phyloP scores from a whole-genome alignment of 208 protist species.

The Crithidia bombi region DNA sequence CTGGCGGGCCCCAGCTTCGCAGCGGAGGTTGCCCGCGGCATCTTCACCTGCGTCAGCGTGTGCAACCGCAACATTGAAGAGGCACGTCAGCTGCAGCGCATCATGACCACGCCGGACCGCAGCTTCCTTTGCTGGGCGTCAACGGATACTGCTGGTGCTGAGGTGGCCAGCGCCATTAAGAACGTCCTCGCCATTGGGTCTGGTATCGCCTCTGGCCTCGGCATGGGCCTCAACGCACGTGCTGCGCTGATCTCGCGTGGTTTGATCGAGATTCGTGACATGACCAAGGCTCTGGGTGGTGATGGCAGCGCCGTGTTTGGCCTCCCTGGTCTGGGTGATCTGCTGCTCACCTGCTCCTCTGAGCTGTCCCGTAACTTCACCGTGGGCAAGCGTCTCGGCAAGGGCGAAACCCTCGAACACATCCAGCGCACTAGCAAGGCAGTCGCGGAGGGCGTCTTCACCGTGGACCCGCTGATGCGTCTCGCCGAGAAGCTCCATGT shows the following conservation, averaged over 20 bases:
- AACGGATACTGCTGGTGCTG: slow-evolving; percentile 83
- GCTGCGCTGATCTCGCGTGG: slow-evolving; percentile 80
- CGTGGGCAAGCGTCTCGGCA: slow-evolving; percentile 77
- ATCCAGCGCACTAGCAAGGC: slow-evolving; percentile 64
- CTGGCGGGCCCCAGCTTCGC: slow-evolving; percentile 89
- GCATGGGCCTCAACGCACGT: slow-evolving; percentile 75
- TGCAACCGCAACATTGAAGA: neutral
- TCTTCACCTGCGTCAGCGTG: slow-evolving; percentile 53
- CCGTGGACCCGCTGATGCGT: slow-evolving; percentile 64
- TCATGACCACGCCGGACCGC: slow-evolving; percentile 69
- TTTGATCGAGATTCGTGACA: slow-evolving; percentile 84
- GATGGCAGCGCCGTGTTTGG: slow-evolving; percentile 82
- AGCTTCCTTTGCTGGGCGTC: slow-evolving; percentile 82
- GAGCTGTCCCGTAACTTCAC: slow-evolving; percentile 90
- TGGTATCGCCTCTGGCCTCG: slow-evolving; percentile 67
- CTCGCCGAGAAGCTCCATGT: slow-evolving; percentile 57
- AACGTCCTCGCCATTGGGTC: slow-evolving; percentile 91
- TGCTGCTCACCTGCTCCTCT: slow-evolving; percentile 87
- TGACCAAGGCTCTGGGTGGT: slow-evolving; percentile 80
- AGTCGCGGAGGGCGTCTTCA: slow-evolving; percentile 80
- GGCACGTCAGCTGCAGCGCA: slow-evolving; percentile 19
- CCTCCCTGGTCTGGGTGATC: slow-evolving; percentile 86
- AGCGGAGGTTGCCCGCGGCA: slow-evolving; percentile 75
- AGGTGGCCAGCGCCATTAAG: slow-evolving; percentile 89
- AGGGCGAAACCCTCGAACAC: slow-evolving; percentile 66